Base-by-base conservation (phyloP, 2,329 filamentous ascomycete genomes). In the Thielaviopsis punctulata region DNA sequence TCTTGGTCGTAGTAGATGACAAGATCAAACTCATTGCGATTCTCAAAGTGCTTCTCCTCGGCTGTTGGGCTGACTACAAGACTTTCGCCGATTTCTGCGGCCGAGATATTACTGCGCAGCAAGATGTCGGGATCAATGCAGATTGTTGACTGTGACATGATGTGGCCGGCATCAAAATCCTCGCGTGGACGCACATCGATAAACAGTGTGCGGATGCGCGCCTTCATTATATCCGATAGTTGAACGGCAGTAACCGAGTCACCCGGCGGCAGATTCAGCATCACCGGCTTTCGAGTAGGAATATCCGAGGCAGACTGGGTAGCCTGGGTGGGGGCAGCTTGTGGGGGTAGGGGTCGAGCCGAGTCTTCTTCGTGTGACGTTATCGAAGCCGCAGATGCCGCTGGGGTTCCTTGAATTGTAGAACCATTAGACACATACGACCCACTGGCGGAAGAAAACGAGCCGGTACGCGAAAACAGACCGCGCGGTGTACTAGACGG, bases 1-100 rank as follows among this genome's bases (percentile, higher is more conserved):
- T 73, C 56, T 58, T 90, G 76, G 63, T 98, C 88, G 63, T 96
- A 94, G 60, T 93, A 92, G 0, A 98, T 85, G 10, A 98, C 76
- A 43, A 95, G 67, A 58, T 96, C 88, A 59, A 84, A 95, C 52
- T 83, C 73, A 57, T 89, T 75, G 13, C 82, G 76, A 52, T 78
- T 69, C 43, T 78, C 79, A 60, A 94, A 95, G 27, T 86, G 70
- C 1, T 72, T 67, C 58, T 84, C 80, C 63, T 98, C 92, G n/a
- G 72, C 66, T n/a, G 79, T 69, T 0, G 85, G 82, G 0, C 79
- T 82, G 5, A 92, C 65, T 1, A 87, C 72, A 59, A 89, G 72
- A 55, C 80, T 80, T 55, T 88, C 83, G 18, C 69, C 72, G 36
- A 84, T 74, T 21, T 82, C 69, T 19, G 73, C 70, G 2, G 76